Base-by-base conservation (phyloP, 2,329 filamentous ascomycete species). In the Cadophora sp. region DNA sequence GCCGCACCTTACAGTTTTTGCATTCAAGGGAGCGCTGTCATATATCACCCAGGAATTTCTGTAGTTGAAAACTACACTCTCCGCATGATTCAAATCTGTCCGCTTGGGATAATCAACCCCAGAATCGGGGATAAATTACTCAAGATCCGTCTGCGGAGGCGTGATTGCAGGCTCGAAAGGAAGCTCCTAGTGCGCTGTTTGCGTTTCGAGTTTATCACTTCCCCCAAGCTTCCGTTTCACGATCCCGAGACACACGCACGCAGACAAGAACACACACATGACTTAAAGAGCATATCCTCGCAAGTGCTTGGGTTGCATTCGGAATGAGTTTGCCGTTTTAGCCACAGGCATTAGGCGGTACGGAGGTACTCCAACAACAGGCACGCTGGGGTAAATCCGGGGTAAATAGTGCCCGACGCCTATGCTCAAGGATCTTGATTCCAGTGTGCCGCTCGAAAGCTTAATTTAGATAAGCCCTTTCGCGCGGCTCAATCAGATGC, bases 131-230 rank as follows among this genome's bases (percentile, higher is more conserved):
- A 39, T 48, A 20, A 33, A 36, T 47, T 45, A 22, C 24, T 56
- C 24, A 43, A 22, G 41, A 33, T 22, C 43, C 30, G 47, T 43
- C 9, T 59, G 30, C 36, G 53, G 55, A 51, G 62, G 30, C 16
- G 16, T 18, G 36, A 51, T 59, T 50, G 36, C 33, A 59, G 53
- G 50, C 62, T 64, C 62, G 43, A 50, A 59, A 36, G 22, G 39
- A 24, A 14, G 2, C 24, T 41, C 6, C 18, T 43, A 47, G 39
- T 36, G 53, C 20, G 22, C 30, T 27, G 39, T 45, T 45, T 59
- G 1, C 16, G 47, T 51, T 51, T 61, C 33, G 47, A 14, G 16
- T 48, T 55, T 33, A 48, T 53, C 51, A 43, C 22, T 30, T 47
- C 22, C 24, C 7, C 20, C 36, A 53, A 47, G 14, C 14, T 33